Percentiles rank a stretch among this genome's conserved stretches.
Conservation (phyloP, 1,284 basidiomycete species). For the Pisolithus thermaeus region DNA sequence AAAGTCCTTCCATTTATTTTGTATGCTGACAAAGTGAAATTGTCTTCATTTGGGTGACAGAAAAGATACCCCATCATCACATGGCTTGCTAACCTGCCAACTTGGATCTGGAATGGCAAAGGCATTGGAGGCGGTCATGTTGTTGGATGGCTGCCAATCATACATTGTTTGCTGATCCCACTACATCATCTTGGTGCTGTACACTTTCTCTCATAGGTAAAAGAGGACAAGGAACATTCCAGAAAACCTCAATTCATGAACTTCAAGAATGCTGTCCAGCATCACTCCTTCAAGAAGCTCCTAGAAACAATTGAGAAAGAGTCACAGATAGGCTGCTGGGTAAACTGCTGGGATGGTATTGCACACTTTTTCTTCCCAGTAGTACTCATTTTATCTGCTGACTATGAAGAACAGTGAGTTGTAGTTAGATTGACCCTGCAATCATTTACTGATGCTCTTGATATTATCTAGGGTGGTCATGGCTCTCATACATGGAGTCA, state of each 20-base stretch:
- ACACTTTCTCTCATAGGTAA: conserved; percentile 14
- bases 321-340: conserved; percentile 20
- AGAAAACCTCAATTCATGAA: conserved; percentile 24
- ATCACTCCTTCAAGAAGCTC: conserved; percentile 23
- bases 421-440: conserved; percentile 4
- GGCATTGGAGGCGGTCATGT: conserved; percentile 35
- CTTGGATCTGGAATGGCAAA: conserved; percentile 32
- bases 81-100: conserved; percentile 31
- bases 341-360: conserved; percentile 25
- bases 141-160: conserved; percentile 42
- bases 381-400: conserved; percentile 32
- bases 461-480: no score
- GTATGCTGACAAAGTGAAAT: conserved; percentile 42
- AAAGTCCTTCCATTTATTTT: conserved; percentile 17
- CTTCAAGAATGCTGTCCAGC: conserved; percentile 33
- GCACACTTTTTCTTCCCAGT: conserved; percentile 22
- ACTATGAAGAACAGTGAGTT: conserved; percentile 36
- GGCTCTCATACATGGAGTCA: no score
- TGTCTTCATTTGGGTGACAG: conserved; percentile 37
- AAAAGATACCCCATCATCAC: conserved; percentile 41
- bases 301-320: conserved; percentile 20
- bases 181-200: not conserved
- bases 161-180: conserved; percentile 13
- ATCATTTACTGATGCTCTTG: no score
- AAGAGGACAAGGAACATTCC: conserved; percentile 21